A percentile compares a stretch with the other conserved stretches of the same genome.
These are phyloP conservation scores for Neurospora pannonica DNA, from an alignment of 495 filamentous ascomycete genomes.

Conservation along the genomic window DNA sequence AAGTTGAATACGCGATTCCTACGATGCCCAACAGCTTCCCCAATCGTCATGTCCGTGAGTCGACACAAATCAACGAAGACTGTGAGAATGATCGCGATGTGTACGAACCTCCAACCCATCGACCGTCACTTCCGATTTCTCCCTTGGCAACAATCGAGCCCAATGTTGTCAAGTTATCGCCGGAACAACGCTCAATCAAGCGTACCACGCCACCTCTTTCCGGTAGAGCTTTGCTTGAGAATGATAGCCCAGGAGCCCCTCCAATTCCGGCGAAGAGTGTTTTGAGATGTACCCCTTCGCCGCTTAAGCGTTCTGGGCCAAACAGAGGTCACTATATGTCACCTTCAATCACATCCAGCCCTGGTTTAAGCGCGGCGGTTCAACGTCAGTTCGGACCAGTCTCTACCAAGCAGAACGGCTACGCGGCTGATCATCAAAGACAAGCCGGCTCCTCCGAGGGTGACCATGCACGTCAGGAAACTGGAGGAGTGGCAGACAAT, in stretches of 20 bases:
- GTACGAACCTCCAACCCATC: slow-evolving; percentile 9
- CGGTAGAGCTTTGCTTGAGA: slow-evolving; percentile 5
- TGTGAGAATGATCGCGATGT: slow-evolving; percentile 16
- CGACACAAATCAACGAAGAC: slow-evolving; percentile 49
- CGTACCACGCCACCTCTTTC: slow-evolving; percentile 8
- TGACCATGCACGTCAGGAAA: background rate
- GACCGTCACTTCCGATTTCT: slow-evolving; percentile 11
- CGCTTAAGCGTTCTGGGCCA: slow-evolving; percentile 9
- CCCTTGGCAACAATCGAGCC: slow-evolving; percentile 15
- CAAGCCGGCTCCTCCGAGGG: background rate
- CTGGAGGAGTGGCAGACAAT: background rate
- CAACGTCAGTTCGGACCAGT: slow-evolving; percentile 24
- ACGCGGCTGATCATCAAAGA: background rate
- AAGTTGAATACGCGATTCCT: slow-evolving; percentile 29
- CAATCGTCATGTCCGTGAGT: slow-evolving; percentile 48
- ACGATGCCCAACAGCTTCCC: slow-evolving; percentile 22
- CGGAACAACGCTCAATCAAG: slow-evolving; percentile 9
- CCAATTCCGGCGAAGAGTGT: slow-evolving; percentile 20
- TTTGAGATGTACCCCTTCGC: slow-evolving; percentile 11
- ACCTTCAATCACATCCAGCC: slow-evolving; percentile 21
- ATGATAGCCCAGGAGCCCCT: slow-evolving; percentile 11
- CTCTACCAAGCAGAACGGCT: background rate
- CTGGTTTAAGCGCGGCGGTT: slow-evolving; percentile 26
- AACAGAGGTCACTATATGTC: background rate
- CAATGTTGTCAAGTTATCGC: slow-evolving; percentile 14